A percentile compares a stretch with the other conserved stretches of the same genome.
Evolutionary conservation across 169 alveolate species (phyloP).

Genomic region (Plasmodium reichenowi): DNA sequence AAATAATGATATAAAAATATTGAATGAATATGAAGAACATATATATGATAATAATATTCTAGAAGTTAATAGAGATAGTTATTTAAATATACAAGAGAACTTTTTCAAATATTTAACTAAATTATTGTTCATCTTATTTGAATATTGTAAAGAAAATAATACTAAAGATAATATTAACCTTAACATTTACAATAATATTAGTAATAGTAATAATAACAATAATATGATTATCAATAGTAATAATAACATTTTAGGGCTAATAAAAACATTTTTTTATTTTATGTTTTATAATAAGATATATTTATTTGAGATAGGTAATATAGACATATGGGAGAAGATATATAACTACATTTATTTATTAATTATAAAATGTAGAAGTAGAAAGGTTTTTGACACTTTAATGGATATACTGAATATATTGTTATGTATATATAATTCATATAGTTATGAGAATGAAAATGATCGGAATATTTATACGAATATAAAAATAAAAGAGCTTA

Average conservation of each 20-base stretch:
- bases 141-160: conserved; percentile 30
- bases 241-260: conserved; percentile 20
- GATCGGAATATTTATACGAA: conserved; percentile 20
- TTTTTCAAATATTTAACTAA: conserved; percentile 26
- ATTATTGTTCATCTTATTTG: conserved; percentile 45
- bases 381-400: conserved; percentile 45
- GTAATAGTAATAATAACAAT: not conserved
- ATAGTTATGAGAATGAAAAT: conserved; percentile 44
- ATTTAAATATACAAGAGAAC: not conserved
- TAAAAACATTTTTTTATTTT: conserved; percentile 60
- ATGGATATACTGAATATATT: conserved; percentile 70
- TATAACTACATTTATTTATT: conserved; percentile 37
- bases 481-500: conserved; percentile 39
- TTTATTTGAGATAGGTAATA: conserved; percentile 38
- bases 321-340: conserved; percentile 43
- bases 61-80: conserved; percentile 3
- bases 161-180: too few relatives aligned
- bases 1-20: not conserved
- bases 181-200: not conserved
- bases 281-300: conserved; percentile 44
- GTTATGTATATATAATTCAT: conserved; percentile 55
- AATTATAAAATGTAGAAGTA: conserved; percentile 39
- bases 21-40: not conserved
- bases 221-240: too few relatives aligned
- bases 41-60: not conserved